phyloP scores from a whole-genome alignment of 1,284 basidiomycete genomes.

The Cutaneotrichosporon sp. region DNA sequence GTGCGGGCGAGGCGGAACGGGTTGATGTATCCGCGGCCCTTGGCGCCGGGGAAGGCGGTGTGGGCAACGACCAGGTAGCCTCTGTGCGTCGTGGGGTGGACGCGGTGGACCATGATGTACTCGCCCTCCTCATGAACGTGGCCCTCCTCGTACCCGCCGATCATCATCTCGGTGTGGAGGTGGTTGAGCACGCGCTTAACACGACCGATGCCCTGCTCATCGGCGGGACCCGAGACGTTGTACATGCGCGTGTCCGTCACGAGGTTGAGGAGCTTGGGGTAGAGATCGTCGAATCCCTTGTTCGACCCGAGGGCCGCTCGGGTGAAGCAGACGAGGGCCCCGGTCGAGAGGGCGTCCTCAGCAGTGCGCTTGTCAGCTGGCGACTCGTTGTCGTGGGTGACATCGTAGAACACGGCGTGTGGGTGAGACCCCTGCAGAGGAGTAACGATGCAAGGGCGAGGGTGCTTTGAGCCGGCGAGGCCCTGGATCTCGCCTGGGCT shows the following conservation, averaged over 20 bases:
- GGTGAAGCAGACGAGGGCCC: constrained; percentile 82
- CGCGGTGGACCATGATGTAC: constrained; percentile 89
- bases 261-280: constrained; percentile 83
- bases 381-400: constrained; percentile 95
- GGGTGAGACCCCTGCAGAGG: constrained; percentile 80
- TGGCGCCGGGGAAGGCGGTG: constrained; percentile 81
- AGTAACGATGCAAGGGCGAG: constrained; percentile 70
- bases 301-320: constrained; percentile 84
- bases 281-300: constrained; percentile 95
- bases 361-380: constrained; percentile 83
- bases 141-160: constrained; percentile 78
- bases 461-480: constrained; percentile 65
- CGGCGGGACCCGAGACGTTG: constrained; percentile 61
- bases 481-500: constrained; percentile 71
- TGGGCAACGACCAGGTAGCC: constrained; percentile 89
- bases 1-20: constrained; percentile 80
- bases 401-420: constrained; percentile 88
- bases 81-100: constrained; percentile 85
- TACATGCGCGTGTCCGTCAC: constrained; percentile 81
- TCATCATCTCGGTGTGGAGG: constrained; percentile 84
- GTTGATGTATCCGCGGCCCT: constrained; percentile 73
- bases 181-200: constrained; percentile 83
- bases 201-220: constrained; percentile 62
- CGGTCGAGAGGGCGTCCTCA: constrained; percentile 89
- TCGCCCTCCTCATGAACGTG: constrained; percentile 93